These are phyloP conservation scores for Cadophora sp. DNA, from an alignment of 2,329 filamentous ascomycete genomes.

Conservation along the genomic window DNA sequence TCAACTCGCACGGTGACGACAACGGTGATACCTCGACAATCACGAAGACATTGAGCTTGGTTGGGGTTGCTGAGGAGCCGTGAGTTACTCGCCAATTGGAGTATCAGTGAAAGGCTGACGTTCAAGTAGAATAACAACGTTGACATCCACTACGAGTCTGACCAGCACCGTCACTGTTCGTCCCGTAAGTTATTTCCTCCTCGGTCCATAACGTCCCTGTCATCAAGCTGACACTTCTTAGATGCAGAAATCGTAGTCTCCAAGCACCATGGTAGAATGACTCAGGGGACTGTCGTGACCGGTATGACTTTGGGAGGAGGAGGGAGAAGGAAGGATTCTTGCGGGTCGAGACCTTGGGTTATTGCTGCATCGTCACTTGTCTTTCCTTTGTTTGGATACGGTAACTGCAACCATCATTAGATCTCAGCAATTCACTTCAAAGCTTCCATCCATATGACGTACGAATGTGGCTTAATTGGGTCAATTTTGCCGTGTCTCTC, in stretches of 20 bases:
- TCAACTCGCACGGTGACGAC: neutral
- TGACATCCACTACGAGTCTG: conserved; percentile 6
- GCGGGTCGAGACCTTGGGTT: neutral
- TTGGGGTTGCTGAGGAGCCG: neutral
- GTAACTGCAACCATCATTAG: conserved; percentile 4
- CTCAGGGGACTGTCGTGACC: neutral
- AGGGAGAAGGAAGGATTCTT: neutral
- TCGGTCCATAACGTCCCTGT: neutral
- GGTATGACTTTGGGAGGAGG: neutral
- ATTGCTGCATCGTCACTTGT: neutral
- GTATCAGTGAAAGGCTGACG: neutral
- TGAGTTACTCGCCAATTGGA: neutral
- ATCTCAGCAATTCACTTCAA: neutral
- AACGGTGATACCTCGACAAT: conserved; percentile 6
- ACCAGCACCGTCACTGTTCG: conserved; percentile 15
- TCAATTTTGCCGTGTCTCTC: too few species aligned
- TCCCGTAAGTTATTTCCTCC: neutral
- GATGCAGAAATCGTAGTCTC: neutral
- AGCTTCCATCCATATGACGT: neutral
- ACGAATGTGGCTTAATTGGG: neutral
- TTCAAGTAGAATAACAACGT: conserved; percentile 7
- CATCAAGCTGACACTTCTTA: neutral
- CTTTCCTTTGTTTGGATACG: neutral
- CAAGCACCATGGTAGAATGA: neutral
- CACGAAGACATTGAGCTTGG: conserved; percentile 16